These are phyloP conservation scores for Diaporthe citriasiana DNA, from an alignment of 2,329 filamentous ascomycete genomes.

Conservation along the genomic window DNA sequence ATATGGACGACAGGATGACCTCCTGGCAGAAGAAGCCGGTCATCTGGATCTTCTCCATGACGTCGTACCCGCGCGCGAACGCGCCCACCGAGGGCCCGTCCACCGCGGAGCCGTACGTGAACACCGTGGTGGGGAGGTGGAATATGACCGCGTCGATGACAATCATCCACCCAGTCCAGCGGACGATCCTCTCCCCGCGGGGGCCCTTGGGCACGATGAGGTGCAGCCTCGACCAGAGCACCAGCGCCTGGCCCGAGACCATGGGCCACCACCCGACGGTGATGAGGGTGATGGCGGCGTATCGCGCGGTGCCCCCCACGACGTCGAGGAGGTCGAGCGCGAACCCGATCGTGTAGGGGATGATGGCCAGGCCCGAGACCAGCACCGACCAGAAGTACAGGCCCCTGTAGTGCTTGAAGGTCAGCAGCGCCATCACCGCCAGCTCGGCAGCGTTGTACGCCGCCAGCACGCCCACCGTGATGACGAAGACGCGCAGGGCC, in stretches of 20 bases:
- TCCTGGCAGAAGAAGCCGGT: conserved; percentile 35
- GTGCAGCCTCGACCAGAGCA: conserved; percentile 35
- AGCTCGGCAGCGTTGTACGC: conserved; percentile 34
- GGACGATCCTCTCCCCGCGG: not conserved
- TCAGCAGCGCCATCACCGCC: conserved; percentile 13
- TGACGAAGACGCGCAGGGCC: conserved; percentile 4
- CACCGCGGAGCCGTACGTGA: conserved; percentile 30
- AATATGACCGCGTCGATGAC: conserved; percentile 1
- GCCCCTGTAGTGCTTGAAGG: conserved; percentile 32
- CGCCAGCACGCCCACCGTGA: conserved; percentile 17
- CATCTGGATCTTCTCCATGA: conserved; percentile 40
- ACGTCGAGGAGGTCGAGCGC: conserved; percentile 33
- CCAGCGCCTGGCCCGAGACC: conserved; percentile 29
- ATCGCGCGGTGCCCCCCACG: not conserved
- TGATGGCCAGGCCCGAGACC: conserved; percentile 27
- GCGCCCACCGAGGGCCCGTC: not conserved
- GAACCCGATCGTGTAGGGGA: conserved; percentile 30
- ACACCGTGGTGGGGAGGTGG: conserved; percentile 34
- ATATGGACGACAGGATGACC: conserved; percentile 20
- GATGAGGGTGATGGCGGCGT: conserved; percentile 33
- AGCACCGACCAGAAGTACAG: conserved; percentile 33
- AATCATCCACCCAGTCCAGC: conserved; percentile 29
- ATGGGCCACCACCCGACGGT: conserved; percentile 36
- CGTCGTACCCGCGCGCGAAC: conserved; percentile 25
- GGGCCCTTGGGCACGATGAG: conserved; percentile 33